Conservation (phyloP, 2,329 filamentous ascomycete genomes). For the Aureobasidium lini region DNA sequence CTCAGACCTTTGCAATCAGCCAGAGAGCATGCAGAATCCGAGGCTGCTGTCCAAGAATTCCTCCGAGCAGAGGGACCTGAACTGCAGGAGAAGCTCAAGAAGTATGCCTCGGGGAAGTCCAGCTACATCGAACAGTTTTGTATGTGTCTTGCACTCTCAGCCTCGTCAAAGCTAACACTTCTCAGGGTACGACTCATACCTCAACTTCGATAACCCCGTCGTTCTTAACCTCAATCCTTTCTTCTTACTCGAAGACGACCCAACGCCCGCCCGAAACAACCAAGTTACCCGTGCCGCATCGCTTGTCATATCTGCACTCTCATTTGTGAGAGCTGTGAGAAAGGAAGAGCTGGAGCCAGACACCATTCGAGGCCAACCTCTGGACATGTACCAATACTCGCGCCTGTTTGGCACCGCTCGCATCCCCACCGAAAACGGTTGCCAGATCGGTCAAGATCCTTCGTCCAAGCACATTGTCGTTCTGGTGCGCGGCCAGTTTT, state of each 20-base stretch:
- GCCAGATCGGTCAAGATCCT: constrained; percentile 90
- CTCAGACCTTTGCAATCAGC: constrained; percentile 72
- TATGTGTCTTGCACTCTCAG: constrained; percentile 39
- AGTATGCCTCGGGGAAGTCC: constrained; percentile 81
- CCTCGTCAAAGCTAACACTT: background rate
- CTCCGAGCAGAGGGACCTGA: constrained; percentile 71
- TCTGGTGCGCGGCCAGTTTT: constrained; percentile 90
- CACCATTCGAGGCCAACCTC: constrained; percentile 69
- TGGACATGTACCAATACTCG: constrained; percentile 98
- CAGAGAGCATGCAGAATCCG: constrained; percentile 77
- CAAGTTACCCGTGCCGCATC: constrained; percentile 93
- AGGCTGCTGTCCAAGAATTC: constrained; percentile 74
- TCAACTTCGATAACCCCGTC: constrained; percentile 96
- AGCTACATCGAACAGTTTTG: constrained; percentile 99
- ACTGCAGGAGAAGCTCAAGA: constrained; percentile 80
- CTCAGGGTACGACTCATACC: constrained; percentile 93
- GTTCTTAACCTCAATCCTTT: constrained; percentile 97
- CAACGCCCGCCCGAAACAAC: constrained; percentile 90
- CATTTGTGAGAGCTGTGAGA: constrained; percentile 86
- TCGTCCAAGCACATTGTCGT: constrained; percentile 90
- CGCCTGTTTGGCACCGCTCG: constrained; percentile 89
- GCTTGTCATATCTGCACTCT: constrained; percentile 78
- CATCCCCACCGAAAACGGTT: constrained; percentile 88
- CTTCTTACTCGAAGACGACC: constrained; percentile 94
- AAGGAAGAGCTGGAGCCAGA: constrained; percentile 91